Conservation (phyloP, 2,329 filamentous ascomycete genomes). For the Trichoderma arundinaceum region DNA sequence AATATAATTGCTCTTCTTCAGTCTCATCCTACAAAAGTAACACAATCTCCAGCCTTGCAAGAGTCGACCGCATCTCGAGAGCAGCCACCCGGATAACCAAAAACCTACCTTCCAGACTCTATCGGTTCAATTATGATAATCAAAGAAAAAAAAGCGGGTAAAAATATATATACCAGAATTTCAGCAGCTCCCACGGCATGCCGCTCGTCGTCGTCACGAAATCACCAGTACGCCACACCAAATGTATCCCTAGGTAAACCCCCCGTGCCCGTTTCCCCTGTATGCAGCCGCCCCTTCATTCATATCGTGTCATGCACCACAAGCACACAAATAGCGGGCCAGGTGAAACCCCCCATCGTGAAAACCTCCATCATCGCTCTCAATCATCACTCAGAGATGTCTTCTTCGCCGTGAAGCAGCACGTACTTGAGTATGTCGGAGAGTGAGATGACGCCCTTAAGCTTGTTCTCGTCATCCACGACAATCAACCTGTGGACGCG, state of each 20-base stretch:
- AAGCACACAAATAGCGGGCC: not conserved
- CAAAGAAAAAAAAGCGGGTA: conserved; percentile 10
- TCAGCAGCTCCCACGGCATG: conserved; percentile 16
- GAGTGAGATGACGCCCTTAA: conserved; percentile 88
- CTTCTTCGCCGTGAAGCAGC: conserved; percentile 76
- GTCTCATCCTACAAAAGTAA: not conserved
- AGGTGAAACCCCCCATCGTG: not conserved
- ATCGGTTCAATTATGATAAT: not conserved
- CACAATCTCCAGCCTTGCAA: not conserved
- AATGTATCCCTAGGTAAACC: conserved; percentile 16
- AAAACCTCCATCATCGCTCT: not conserved
- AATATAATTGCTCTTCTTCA: not conserved
- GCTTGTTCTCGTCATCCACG: conserved; percentile 84
- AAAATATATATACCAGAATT: conserved; percentile 27
- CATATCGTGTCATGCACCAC: not conserved
- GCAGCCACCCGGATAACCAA: not conserved
- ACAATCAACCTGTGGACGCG: conserved; percentile 92
- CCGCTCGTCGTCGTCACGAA: conserved; percentile 13
- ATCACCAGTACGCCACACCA: conserved; percentile 30
- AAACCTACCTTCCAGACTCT: conserved; percentile 21
- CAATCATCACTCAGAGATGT: conserved; percentile 37
- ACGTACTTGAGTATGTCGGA: conserved; percentile 98
- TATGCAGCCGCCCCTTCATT: conserved; percentile 6
- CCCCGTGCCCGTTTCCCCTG: conserved; percentile 1
- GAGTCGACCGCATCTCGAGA: not conserved